A percentile compares a stretch with the other conserved stretches of the same genome.
Conservation (phyloP, 2,329 filamentous ascomycete species). For the Fusarium pseudonygamai region DNA sequence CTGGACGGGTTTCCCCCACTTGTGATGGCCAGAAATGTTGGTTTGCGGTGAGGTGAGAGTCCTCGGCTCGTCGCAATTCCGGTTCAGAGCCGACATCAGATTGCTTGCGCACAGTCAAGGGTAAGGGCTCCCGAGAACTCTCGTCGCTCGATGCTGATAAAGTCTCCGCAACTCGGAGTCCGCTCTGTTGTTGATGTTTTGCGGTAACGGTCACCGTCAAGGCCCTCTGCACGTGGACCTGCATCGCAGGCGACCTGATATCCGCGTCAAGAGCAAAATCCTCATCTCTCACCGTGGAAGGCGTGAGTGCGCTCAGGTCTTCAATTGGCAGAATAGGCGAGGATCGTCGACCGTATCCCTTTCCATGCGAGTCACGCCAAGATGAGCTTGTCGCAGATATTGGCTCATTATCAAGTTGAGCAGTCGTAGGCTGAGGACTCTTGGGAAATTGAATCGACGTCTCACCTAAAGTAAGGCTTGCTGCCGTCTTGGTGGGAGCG, state of each 20-base stretch:
- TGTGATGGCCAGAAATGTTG: constrained; percentile 61
- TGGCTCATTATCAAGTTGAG: constrained; percentile 6
- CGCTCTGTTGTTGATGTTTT: constrained; percentile 17
- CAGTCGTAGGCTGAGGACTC: neutral
- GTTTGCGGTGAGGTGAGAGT: constrained; percentile 5
- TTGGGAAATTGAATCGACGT: constrained; percentile 14
- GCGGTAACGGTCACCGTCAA: constrained; percentile 48
- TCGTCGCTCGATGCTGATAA: constrained; percentile 35
- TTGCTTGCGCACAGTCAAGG: constrained; percentile 58
- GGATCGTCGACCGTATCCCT: constrained; percentile 51
- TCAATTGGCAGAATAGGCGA: constrained; percentile 60
- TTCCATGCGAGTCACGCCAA: constrained; percentile 10
- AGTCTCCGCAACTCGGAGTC: constrained; percentile 28
- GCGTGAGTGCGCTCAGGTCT: constrained; percentile 44
- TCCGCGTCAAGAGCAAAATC: constrained; percentile 59
- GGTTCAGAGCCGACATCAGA: constrained; percentile 21
- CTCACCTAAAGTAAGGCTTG: constrained; percentile 2
- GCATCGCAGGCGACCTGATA: constrained; percentile 58
- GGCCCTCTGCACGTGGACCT: constrained; percentile 55
- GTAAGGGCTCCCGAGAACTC: constrained; percentile 50
- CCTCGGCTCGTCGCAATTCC: constrained; percentile 21
- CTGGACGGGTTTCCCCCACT: constrained; percentile 65
- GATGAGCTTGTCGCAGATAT: constrained; percentile 1
- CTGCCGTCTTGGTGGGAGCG: neutral
- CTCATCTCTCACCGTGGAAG: constrained; percentile 51